A percentile compares a stretch with the other conserved stretches of the same genome.
These are phyloP conservation scores for Dactylellina haptotyla DNA, from an alignment of 2,329 filamentous ascomycete species.

Conservation along the genomic window DNA sequence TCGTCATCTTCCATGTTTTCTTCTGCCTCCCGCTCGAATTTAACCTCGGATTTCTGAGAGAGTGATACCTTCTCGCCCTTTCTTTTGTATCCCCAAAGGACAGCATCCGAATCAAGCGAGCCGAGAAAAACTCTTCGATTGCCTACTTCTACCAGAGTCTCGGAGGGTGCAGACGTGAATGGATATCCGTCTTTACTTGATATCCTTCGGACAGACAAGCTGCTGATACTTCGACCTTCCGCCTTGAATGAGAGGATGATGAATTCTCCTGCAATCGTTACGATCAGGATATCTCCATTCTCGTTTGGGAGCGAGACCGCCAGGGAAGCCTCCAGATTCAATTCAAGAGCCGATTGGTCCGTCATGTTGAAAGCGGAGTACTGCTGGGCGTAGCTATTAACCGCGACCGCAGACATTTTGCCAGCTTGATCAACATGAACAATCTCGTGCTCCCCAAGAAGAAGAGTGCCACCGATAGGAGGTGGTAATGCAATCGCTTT, in stretches of 20 bases:
- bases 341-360: constrained; percentile 82
- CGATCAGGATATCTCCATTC: constrained; percentile 83
- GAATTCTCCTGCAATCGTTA: constrained; percentile 78
- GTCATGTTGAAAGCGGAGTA: constrained; percentile 80
- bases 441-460: constrained; percentile 88
- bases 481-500: constrained; percentile 82
- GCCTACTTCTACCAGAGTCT: constrained; percentile 76
- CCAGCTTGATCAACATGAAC: constrained; percentile 97
- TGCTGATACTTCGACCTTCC: constrained; percentile 90
- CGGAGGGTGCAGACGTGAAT: constrained; percentile 70
- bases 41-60: constrained; percentile 69
- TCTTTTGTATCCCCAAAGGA: constrained; percentile 78
- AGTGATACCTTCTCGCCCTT: constrained; percentile 57
- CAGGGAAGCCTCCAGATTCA: constrained; percentile 82
- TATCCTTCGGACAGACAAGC: constrained; percentile 77
- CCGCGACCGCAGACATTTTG: constrained; percentile 88
- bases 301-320: constrained; percentile 80
- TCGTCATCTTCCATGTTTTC: constrained; percentile 70
- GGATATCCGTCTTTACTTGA: constrained; percentile 71
- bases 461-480: constrained; percentile 86
- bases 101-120: constrained; percentile 82
- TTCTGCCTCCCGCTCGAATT: constrained; percentile 70
- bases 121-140: constrained; percentile 81
- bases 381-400: constrained; percentile 88
- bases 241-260: constrained; percentile 82